Evolutionary conservation across 768 basidiomycete species (phyloP).

Genomic region (Pholiota conissans): DNA sequence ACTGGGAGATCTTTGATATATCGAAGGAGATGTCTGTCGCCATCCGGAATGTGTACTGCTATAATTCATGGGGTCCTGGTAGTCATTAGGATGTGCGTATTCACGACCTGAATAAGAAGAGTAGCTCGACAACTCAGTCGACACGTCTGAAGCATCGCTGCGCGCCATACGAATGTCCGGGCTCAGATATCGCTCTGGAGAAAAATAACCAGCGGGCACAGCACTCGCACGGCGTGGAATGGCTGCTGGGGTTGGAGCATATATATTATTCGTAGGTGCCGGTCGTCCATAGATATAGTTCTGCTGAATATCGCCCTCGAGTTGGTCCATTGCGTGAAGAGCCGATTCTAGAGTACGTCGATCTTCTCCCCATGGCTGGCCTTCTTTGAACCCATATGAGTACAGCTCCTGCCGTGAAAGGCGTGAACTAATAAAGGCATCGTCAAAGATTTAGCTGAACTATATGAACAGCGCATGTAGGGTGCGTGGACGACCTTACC

Average conservation of each 20-base stretch:
- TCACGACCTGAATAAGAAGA: slow-evolving; percentile 3
- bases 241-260: slow-evolving; percentile 1
- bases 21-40: not conserved
- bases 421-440: slow-evolving; percentile 1
- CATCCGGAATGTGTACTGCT: not conserved
- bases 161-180: slow-evolving; percentile 16
- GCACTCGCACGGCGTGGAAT: slow-evolving; percentile 4
- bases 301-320: slow-evolving; percentile 20
- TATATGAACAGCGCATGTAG: not conserved
- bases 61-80: not conserved
- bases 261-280: slow-evolving; percentile 1
- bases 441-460: not conserved
- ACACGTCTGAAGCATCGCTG: slow-evolving; percentile 14
- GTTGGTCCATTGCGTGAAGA: slow-evolving; percentile 21
- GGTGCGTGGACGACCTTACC: slow-evolving; percentile 1
- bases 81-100: not conserved
- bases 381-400: slow-evolving; percentile 29
- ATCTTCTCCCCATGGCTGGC: slow-evolving; percentile 29
- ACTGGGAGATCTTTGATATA: not conserved
- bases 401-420: slow-evolving; percentile 24
- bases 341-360: slow-evolving; percentile 27
- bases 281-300: slow-evolving; percentile 15
- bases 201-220: not conserved
- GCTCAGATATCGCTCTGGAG: slow-evolving; percentile 4
- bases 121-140: slow-evolving; percentile 1